These are phyloP conservation scores for Pseudogymnoascus verrucosus DNA, from an alignment of 2,329 filamentous ascomycete genomes.

Conservation along the genomic window DNA sequence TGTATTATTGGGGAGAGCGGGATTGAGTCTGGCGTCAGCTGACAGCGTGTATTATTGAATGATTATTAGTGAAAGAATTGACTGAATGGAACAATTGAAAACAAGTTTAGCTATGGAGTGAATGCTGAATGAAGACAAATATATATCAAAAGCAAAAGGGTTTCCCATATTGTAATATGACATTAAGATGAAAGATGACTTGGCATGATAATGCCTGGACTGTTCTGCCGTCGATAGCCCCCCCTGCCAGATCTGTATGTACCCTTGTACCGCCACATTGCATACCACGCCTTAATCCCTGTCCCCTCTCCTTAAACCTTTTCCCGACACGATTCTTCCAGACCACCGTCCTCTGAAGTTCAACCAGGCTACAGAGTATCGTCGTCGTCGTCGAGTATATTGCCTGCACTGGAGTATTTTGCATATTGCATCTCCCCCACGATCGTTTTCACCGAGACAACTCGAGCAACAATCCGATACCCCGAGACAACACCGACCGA, in stretches of 20 bases:
- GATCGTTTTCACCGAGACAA: constrained; percentile 7
- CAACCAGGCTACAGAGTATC: background rate
- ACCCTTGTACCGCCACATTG: background rate
- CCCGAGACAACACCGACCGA: background rate
- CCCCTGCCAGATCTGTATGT: constrained; percentile 1
- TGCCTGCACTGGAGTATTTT: background rate
- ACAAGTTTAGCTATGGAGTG: background rate
- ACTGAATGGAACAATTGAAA: background rate
- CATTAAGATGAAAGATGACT: no score
- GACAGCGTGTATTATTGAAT: constrained; percentile 4
- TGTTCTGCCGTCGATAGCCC: background rate
- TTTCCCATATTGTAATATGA: background rate
- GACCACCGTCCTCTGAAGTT: background rate
- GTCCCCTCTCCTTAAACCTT: constrained; percentile 7
- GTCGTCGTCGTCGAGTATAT: background rate
- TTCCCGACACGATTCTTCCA: constrained; percentile 5
- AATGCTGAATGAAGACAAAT: background rate
- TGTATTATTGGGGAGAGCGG: background rate
- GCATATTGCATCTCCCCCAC: background rate
- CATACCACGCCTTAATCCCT: constrained; percentile 1
- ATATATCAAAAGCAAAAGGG: background rate
- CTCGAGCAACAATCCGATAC: background rate
- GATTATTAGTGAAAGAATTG: constrained; percentile 3
- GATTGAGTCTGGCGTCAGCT: background rate
- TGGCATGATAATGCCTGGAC: background rate